These are phyloP conservation scores for Fusarium burgessii DNA, from an alignment of 2,329 filamentous ascomycete genomes.

Conservation along the genomic window DNA sequence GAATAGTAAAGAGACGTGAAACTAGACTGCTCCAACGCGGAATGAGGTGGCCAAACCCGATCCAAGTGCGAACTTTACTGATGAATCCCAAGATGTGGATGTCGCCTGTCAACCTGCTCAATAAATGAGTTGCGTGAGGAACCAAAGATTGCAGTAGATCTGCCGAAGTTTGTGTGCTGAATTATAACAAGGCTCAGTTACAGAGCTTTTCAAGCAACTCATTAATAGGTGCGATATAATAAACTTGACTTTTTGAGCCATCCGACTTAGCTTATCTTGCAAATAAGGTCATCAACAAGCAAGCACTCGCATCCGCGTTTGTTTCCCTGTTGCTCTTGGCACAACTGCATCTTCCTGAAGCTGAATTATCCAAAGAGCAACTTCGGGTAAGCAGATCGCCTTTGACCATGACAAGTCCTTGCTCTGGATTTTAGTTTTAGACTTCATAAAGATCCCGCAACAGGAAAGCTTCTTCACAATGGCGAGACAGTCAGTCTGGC, in stretches of 20 bases:
- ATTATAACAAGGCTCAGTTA: background rate
- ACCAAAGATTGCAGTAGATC: background rate
- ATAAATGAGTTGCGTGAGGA: background rate
- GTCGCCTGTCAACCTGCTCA: background rate
- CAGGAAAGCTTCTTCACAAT: slow-evolving; percentile 33
- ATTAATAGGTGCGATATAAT: background rate
- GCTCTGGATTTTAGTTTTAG: background rate
- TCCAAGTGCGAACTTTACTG: background rate
- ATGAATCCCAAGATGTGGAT: background rate
- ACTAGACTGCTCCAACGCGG: slow-evolving; percentile 31
- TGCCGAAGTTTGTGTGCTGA: background rate
- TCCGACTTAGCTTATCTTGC: background rate
- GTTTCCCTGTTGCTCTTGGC: background rate
- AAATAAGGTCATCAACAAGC: background rate
- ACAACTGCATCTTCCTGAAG: background rate
- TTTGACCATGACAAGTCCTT: background rate
- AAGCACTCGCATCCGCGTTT: background rate
- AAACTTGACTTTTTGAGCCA: background rate
- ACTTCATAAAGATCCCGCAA: background rate
- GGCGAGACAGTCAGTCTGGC: slow-evolving; percentile 18
- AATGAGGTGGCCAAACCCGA: slow-evolving; percentile 8
- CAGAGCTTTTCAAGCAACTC: background rate
- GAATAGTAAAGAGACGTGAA: slow-evolving; percentile 15
- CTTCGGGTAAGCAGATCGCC: background rate
- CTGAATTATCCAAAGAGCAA: background rate